Base-by-base conservation (phyloP, 345 rosid species). In the Alliaria petiolata region DNA sequence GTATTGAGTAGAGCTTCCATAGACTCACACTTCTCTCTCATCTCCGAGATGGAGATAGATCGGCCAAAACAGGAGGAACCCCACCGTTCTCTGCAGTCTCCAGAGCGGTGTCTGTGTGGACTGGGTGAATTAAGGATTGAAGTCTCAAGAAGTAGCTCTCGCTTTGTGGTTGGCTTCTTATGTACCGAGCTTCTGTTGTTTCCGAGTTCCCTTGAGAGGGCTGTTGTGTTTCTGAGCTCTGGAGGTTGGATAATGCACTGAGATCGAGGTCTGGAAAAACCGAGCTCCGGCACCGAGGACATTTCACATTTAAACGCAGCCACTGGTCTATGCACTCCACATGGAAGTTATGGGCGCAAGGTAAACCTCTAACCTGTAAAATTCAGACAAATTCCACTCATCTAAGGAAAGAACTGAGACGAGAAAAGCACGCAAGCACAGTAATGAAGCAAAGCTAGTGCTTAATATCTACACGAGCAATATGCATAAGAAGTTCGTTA, bases 341-440 rank as follows among this genome's bases (percentile, higher is more conserved):
- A 68, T 95, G 98, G 82, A 95, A 95, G 79, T 95, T 95, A 74
- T 95, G 99, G 20, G 99, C 98, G 74, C 99, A 92, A 15, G 99
- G 99, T 76, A 95, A 82, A 61, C 98, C 99, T 45, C 98, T 93
- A 65, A 95, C 99, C 99, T 95, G 89, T 79, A 22, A 30, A 25
- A 49, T 62, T 40, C 42, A 76, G 39, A 38, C 51, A 54, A 62
- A 33, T 11, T 49, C 45, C 7, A 14, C 45, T 62, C 53, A 22
- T 51, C 22, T 20, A 25, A 22, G 57, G 78, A 64, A 45, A 17
- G 15, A 10, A 56, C 3, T 19, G 60, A 57, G 45, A 50, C 40
- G 0, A 66, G 35, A 61, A 28, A 26, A 52, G 39, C 47, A 59
- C 6, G n/a, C 36, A 57, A 49, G 8, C 46, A 39, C 16, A 67